phyloP scores from a whole-genome alignment of 345 rosid genomes.

The Pelargonium nanum region DNA sequence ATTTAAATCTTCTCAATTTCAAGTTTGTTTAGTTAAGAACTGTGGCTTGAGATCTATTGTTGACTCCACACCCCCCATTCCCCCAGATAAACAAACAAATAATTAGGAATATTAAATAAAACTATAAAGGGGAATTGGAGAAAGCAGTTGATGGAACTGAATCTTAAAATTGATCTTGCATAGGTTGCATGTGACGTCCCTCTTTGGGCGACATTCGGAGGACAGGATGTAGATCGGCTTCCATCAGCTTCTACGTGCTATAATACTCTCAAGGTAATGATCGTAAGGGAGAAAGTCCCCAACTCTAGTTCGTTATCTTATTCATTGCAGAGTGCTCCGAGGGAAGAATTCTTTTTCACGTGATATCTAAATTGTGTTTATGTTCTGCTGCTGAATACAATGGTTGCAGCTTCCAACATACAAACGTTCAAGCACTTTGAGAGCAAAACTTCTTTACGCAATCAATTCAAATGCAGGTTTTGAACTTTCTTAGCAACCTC shows the following conservation, averaged over 20 bases:
- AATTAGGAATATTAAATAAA: no score
- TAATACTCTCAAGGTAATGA: slow-evolving; percentile 85
- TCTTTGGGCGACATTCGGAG: slow-evolving; percentile 88
- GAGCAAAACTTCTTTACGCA: slow-evolving; percentile 85
- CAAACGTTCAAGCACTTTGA: slow-evolving; percentile 78
- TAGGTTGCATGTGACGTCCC: slow-evolving; percentile 85
- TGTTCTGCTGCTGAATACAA: slow-evolving; percentile 10
- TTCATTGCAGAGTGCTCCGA: background rate
- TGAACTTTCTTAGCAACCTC: slow-evolving; percentile 68
- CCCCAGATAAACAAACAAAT: no score
- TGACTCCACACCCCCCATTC: no score
- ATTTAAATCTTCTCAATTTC: no score
- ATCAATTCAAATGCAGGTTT: slow-evolving; percentile 92
- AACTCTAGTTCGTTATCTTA: background rate
- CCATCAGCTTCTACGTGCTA: slow-evolving; percentile 99
- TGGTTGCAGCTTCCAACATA: slow-evolving; percentile 87
- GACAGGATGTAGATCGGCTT: slow-evolving; percentile 94
- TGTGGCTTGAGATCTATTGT: background rate
- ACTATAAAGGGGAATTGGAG: background rate
- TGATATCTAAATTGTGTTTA: slow-evolving; percentile 3
- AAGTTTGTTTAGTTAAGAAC: background rate
- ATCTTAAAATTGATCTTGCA: slow-evolving; percentile 4
- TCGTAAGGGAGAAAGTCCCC: background rate
- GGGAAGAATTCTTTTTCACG: background rate
- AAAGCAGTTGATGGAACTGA: background rate